Conservation (phyloP, 176 grass and related monocot species). For the Cymbopogon citratus region DNA sequence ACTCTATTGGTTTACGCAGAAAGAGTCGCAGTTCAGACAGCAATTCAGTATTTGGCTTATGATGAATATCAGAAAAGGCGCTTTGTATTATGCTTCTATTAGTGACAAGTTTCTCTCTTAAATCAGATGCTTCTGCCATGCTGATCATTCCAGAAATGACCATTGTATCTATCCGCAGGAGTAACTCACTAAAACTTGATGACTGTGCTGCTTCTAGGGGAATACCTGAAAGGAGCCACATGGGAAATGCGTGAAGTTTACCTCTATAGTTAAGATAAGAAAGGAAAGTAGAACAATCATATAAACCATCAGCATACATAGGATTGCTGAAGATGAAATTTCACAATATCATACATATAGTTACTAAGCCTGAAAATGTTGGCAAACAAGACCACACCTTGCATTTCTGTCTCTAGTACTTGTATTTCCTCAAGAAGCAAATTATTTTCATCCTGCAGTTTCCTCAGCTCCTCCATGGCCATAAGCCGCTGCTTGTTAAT, state of each 20-base stretch:
- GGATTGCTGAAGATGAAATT: background rate
- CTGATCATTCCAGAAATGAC: conserved; percentile 36
- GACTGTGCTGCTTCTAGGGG: background rate
- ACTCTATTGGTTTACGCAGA: conserved; percentile 42
- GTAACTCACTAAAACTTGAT: conserved; percentile 38
- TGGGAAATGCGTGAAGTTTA: background rate
- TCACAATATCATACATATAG: background rate
- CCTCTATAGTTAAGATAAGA: background rate
- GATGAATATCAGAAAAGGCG: conserved; percentile 26
- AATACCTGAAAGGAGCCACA: conserved; percentile 22
- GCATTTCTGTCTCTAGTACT: conserved; percentile 22
- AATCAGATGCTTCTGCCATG: conserved; percentile 37
- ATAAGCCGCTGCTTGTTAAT: conserved; percentile 47
- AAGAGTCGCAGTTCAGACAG: conserved; percentile 37
- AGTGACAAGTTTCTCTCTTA: conserved; percentile 46
- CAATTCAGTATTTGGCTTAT: conserved; percentile 39
- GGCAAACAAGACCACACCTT: background rate
- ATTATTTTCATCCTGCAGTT: conserved; percentile 34
- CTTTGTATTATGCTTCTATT: conserved; percentile 29
- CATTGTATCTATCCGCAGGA: conserved; percentile 51
- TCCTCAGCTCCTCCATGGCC: conserved; percentile 45
- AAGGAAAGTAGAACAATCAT: background rate
- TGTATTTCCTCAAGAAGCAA: conserved; percentile 35
- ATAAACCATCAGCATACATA: background rate
- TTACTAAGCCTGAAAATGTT: background rate